These are phyloP conservation scores for Auxenochlorella pyrenoidosa DNA, from an alignment of 139 green algal species.

Conservation along the genomic window DNA sequence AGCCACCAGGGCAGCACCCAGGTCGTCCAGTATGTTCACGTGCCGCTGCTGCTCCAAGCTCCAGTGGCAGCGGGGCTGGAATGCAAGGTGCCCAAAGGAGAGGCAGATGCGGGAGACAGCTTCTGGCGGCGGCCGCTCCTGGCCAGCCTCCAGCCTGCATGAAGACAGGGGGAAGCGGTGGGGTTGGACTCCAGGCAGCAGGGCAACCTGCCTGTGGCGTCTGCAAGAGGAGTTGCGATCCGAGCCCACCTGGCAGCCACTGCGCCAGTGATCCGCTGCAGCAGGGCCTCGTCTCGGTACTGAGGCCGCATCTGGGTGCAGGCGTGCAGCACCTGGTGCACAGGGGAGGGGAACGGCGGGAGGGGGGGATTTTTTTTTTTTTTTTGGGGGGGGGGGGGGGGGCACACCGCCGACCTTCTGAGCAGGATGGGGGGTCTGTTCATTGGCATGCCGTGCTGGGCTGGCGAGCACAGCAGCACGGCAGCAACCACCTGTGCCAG, in stretches of 20 bases:
- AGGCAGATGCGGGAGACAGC: neutral
- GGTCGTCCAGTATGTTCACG: neutral
- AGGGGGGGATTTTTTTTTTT: too few species aligned
- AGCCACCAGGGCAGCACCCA: neutral
- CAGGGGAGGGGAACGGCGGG: neutral
- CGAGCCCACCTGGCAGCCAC: neutral
- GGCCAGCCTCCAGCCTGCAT: neutral
- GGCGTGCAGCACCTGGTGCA: conserved; percentile 9
- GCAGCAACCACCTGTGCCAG: neutral
- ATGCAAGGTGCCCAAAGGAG: neutral
- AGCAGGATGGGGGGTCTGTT: too few species aligned
- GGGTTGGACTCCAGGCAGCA: neutral
- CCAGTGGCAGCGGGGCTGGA: conserved; percentile 17
- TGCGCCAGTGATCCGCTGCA: neutral
- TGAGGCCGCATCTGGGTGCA: neutral
- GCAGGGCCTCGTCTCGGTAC: conserved; percentile 10
- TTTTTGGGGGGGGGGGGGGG: too few species aligned
- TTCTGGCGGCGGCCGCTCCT: neutral
- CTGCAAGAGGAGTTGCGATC: neutral
- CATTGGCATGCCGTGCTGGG: too few species aligned
- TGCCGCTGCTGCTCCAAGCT: neutral
- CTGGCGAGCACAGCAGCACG: too few species aligned
- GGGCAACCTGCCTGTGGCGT: neutral
- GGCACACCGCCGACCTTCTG: neutral
- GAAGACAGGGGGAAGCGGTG: neutral